A percentile compares a stretch with the other conserved stretches of the same genome.
These are phyloP conservation scores for Rhynchosporium secalis DNA, from an alignment of 2,329 filamentous ascomycete genomes.

Conservation along the genomic window DNA sequence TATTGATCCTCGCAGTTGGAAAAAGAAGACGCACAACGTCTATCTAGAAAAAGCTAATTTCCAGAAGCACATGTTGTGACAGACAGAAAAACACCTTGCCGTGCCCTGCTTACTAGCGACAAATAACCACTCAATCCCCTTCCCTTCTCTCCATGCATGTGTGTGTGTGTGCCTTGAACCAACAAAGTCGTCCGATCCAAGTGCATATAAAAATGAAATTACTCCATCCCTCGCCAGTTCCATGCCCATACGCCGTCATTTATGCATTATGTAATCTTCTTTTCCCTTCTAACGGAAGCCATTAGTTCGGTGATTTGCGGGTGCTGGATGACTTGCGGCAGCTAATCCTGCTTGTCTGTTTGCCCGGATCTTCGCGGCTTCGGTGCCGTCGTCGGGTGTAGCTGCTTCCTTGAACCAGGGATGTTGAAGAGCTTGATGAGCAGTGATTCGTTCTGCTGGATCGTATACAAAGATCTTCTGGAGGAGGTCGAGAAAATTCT, in stretches of 20 bases:
- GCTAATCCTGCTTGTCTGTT: conserved; percentile 31
- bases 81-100: conserved; percentile 18
- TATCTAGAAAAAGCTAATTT: conserved; percentile 15
- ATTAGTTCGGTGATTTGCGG: conserved; percentile 29
- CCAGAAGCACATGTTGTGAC: conserved; percentile 20
- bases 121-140: conserved; percentile 31
- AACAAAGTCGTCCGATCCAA: conserved; percentile 29
- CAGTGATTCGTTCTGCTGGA: conserved; percentile 63
- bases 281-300: conserved; percentile 32
- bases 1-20: conserved; percentile 1
- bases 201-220: conserved; percentile 31
- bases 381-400: conserved; percentile 65
- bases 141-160: conserved; percentile 1
- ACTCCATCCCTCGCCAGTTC: conserved; percentile 22
- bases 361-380: conserved; percentile 62
- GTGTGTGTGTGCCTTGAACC: conserved; percentile 25
- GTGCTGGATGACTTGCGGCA: conserved; percentile 21
- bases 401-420: conserved; percentile 67
- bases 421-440: conserved; percentile 64
- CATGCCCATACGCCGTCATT: conserved; percentile 36
- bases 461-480: conserved; percentile 70
- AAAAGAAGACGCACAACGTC: conserved; percentile 16
- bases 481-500: conserved; percentile 63
- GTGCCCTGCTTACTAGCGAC: conserved; percentile 24
- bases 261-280: conserved; percentile 31